phyloP scores from a whole-genome alignment of 73 alveolate species.

The Breviolum minutum region DNA sequence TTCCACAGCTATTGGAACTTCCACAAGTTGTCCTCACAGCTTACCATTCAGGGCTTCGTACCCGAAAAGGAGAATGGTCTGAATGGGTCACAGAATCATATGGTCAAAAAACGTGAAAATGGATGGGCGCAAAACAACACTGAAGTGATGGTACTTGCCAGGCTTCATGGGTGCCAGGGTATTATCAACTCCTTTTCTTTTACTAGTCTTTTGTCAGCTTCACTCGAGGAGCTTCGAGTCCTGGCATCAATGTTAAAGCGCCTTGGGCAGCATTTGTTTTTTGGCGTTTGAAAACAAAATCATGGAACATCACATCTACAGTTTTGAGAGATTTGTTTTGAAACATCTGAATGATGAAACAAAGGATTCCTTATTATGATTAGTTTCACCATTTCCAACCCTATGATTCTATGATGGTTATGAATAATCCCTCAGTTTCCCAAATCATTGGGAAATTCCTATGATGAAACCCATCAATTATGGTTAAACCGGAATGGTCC shows the following conservation, averaged over 20 bases:
- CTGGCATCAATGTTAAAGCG: constrained; percentile 31
- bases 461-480: too few species aligned
- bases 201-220: not conserved
- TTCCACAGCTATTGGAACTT: constrained; percentile 56
- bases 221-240: constrained; percentile 38
- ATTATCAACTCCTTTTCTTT: not conserved
- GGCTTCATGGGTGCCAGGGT: not conserved
- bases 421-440: too few species aligned
- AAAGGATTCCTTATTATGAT: too few species aligned
- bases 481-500: too few species aligned
- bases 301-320: too few species aligned
- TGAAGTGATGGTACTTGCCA: not conserved
- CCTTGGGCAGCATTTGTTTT: not conserved
- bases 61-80: constrained; percentile 3
- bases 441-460: too few species aligned
- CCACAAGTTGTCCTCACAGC: not conserved
- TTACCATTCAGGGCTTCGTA: constrained; percentile 45
- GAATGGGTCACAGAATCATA: not conserved
- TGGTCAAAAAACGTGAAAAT: not conserved
- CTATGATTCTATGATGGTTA: too few species aligned
- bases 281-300: too few species aligned
- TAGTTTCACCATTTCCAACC: too few species aligned
- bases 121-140: not conserved
- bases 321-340: too few species aligned
- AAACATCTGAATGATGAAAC: too few species aligned